Conservation (phyloP, 2,329 filamentous ascomycete species). For the Microdochium nivale region DNA sequence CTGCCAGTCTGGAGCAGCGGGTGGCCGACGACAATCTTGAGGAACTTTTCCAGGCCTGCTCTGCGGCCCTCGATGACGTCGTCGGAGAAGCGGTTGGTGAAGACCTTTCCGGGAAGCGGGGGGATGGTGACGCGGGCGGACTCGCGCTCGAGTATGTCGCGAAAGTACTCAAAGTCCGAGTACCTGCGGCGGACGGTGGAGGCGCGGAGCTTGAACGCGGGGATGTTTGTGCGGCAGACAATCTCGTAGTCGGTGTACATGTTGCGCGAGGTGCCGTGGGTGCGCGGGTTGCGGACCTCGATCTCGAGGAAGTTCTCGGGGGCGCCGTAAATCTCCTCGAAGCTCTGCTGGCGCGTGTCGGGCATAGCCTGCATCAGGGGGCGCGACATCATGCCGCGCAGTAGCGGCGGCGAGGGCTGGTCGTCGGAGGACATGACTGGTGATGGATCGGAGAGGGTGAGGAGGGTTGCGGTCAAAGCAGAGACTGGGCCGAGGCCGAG, state of each 20-base stretch:
- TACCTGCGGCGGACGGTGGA: slow-evolving; percentile 87
- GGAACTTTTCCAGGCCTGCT: slow-evolving; percentile 85
- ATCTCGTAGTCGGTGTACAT: slow-evolving; percentile 99
- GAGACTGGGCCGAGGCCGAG: not conserved
- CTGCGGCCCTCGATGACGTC: slow-evolving; percentile 94
- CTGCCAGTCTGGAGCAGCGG: slow-evolving; percentile 94
- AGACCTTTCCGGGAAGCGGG: slow-evolving; percentile 91
- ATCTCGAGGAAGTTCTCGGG: slow-evolving; percentile 99
- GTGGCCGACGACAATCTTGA: slow-evolving; percentile 96
- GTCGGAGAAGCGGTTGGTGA: slow-evolving; percentile 95
- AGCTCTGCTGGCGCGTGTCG: slow-evolving; percentile 80
- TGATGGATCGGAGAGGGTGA: not conserved
- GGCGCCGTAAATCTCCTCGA: slow-evolving; percentile 97
- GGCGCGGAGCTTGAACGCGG: slow-evolving; percentile 91
- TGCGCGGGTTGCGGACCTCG: slow-evolving; percentile 89
- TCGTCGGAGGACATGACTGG: not conserved
- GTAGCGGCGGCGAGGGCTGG: slow-evolving; percentile 7
- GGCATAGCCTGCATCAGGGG: slow-evolving; percentile 59
- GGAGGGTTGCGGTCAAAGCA: not conserved
- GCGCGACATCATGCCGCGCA: slow-evolving; percentile 29
- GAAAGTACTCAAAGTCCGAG: slow-evolving; percentile 97
- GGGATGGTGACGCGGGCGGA: slow-evolving; percentile 91
- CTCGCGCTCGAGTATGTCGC: slow-evolving; percentile 95
- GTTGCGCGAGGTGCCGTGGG: slow-evolving; percentile 84
- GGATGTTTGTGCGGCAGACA: slow-evolving; percentile 95